Conservation (phyloP, 495 filamentous ascomycete genomes). For the Sordaria brevicollis region DNA sequence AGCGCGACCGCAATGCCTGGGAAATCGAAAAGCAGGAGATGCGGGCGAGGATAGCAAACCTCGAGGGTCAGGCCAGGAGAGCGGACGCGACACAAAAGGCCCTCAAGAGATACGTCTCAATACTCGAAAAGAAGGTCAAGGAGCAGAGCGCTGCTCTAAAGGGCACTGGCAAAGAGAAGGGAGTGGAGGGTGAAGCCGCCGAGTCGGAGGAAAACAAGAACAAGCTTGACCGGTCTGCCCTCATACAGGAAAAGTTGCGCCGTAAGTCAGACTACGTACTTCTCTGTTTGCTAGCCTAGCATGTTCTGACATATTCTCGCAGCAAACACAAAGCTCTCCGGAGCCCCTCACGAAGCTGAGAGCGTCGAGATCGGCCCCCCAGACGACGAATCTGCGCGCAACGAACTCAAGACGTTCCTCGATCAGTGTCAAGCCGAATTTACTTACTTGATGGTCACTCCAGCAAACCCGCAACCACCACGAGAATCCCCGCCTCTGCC, state of each 20-base stretch:
- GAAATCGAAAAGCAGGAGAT: slow-evolving; percentile 98
- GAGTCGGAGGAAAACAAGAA: slow-evolving; percentile 15
- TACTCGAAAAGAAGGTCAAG: slow-evolving; percentile 84
- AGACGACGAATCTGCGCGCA: slow-evolving; percentile 44
- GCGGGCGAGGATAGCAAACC: slow-evolving; percentile 93
- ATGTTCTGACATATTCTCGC: not conserved
- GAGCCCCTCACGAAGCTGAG: slow-evolving; percentile 3
- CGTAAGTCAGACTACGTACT: slow-evolving; percentile 15
- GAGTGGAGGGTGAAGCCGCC: slow-evolving; percentile 7
- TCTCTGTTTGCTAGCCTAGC: not conserved
- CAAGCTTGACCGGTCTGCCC: slow-evolving; percentile 35
- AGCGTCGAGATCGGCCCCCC: slow-evolving; percentile 17
- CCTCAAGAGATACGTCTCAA: slow-evolving; percentile 75
- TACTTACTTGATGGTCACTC: slow-evolving; percentile 54
- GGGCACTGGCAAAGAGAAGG: slow-evolving; percentile 11
- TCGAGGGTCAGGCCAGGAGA: slow-evolving; percentile 80
- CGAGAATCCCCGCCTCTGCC: slow-evolving; percentile 42
- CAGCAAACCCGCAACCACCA: slow-evolving; percentile 50
- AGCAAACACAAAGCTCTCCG: slow-evolving; percentile 2
- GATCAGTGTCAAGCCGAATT: slow-evolving; percentile 55
- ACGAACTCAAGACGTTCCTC: slow-evolving; percentile 50
- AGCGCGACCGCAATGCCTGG: slow-evolving; percentile 96
- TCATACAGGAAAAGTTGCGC: slow-evolving; percentile 38
- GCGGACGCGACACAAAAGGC: slow-evolving; percentile 80
- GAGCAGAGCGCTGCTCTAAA: slow-evolving; percentile 45